phyloP scores from a whole-genome alignment of 2,329 filamentous ascomycete genomes.

The Colletotrichum horii region DNA sequence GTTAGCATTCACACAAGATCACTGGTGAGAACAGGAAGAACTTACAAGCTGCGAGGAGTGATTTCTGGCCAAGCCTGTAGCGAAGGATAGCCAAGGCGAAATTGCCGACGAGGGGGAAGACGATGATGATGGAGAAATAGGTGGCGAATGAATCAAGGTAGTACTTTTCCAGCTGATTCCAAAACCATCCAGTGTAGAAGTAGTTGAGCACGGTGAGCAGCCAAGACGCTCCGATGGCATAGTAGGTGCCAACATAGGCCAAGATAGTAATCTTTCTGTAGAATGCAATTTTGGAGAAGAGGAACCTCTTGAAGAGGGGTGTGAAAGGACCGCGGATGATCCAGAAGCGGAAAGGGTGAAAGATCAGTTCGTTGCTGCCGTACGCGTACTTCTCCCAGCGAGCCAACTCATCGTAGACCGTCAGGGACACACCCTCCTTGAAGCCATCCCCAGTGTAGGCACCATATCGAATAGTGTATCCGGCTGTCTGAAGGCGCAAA shows the following conservation, averaged over 20 bases:
- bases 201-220: constrained; percentile 74
- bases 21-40: constrained; percentile 37
- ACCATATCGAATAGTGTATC: constrained; percentile 72
- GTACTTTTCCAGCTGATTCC: constrained; percentile 72
- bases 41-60: constrained; percentile 43
- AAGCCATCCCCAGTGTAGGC: constrained; percentile 74
- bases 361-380: constrained; percentile 73
- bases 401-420: constrained; percentile 74
- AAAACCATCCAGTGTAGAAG: constrained; percentile 74
- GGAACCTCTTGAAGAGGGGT: constrained; percentile 64
- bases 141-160: constrained; percentile 72
- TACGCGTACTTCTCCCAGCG: constrained; percentile 79
- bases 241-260: constrained; percentile 70
- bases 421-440: constrained; percentile 76
- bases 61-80: constrained; percentile 62
- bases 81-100: constrained; percentile 65
- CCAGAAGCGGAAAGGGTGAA: constrained; percentile 71
- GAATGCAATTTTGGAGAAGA: constrained; percentile 65
- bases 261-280: constrained; percentile 75
- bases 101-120: constrained; percentile 69
- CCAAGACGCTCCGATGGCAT: constrained; percentile 72
- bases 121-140: constrained; percentile 65
- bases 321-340: constrained; percentile 67
- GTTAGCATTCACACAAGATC: no score
- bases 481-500: constrained; percentile 71